Evolutionary conservation across 306 rosid genomes (phyloP).

Genomic region (Citrullus colocynthis): DNA sequence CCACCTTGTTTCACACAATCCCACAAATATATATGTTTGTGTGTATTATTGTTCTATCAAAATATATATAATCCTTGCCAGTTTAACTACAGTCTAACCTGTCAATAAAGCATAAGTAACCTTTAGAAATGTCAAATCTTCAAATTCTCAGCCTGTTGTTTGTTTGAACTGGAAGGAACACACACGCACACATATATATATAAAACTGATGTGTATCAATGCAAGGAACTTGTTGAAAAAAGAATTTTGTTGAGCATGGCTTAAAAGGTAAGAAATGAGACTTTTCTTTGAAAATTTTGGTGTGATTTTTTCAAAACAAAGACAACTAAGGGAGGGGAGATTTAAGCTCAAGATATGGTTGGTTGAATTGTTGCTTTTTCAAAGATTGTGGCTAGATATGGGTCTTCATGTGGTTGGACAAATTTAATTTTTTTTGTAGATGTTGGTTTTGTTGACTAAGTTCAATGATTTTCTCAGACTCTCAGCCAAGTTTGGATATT

Average conservation of each 20-base stretch:
- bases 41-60: too few relatives aligned
- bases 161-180: too few relatives aligned
- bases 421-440: background rate
- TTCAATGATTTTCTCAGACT: background rate
- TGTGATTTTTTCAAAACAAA: background rate
- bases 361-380: background rate
- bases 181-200: background rate
- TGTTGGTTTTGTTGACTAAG: background rate
- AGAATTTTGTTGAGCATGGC: background rate
- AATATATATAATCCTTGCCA: too few relatives aligned
- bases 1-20: too few relatives aligned
- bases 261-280: background rate
- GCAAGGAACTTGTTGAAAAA: background rate
- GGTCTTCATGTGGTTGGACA: background rate
- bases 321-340: background rate
- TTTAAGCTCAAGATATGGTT: background rate
- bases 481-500: background rate
- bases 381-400: background rate
- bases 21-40: too few relatives aligned
- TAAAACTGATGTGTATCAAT: background rate
- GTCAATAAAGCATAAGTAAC: too few relatives aligned
- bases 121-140: too few relatives aligned
- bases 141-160: too few relatives aligned
- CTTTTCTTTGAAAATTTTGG: background rate
- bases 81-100: too few relatives aligned